Base-by-base conservation (phyloP, 2,329 filamentous ascomycete genomes). In the Neofusicoccum laricinum region DNA sequence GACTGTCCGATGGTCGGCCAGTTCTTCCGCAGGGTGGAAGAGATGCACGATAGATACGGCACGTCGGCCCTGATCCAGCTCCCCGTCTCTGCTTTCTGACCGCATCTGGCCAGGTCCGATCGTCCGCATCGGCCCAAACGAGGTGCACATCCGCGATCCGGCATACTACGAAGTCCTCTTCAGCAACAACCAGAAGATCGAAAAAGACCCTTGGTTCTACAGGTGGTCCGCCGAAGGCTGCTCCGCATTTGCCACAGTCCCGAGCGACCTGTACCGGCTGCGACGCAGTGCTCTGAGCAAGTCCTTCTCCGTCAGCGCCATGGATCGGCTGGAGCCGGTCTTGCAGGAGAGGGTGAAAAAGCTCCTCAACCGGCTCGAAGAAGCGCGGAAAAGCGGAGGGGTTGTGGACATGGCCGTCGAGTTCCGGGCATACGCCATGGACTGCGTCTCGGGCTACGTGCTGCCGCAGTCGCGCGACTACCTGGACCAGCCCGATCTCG, bases 101-200 rank as follows among this genome's bases (percentile, higher is more conserved):
- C 3, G 6, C 6, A 4, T 1, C 5, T 11, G 8, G 30, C 3
- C 32, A 75, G 73, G 72, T 1, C 73, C 73, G 0, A 72, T 76
- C 14, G 69, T 76, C 2, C 72, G 73, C 43, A 74, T 75, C 66
- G 74, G 68, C 19, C 73, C 73, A 6, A 65, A 73, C 46, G 73
- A 76, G 67, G 63, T 75, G 4, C 72, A 68, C 30, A 69, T 75
- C 41, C 48, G 64, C 3, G 72, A 74, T 46, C 64, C 69, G 1
- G 50, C 66, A 8, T 76, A 74, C 63, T 73, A 68, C 17, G 55
- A 59, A 8, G 36, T 48, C 14, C 41, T 66, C 3, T 66, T 32
- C 19, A 25, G 17, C 41, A 41, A 53, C 21, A 57, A 21, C 11
- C 36, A 36, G n/a, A 61, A 57, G 6, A 53, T 41, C 8, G 40